phyloP scores from a whole-genome alignment of 2,329 filamentous ascomycete genomes.

The Thyridium curvatum region DNA sequence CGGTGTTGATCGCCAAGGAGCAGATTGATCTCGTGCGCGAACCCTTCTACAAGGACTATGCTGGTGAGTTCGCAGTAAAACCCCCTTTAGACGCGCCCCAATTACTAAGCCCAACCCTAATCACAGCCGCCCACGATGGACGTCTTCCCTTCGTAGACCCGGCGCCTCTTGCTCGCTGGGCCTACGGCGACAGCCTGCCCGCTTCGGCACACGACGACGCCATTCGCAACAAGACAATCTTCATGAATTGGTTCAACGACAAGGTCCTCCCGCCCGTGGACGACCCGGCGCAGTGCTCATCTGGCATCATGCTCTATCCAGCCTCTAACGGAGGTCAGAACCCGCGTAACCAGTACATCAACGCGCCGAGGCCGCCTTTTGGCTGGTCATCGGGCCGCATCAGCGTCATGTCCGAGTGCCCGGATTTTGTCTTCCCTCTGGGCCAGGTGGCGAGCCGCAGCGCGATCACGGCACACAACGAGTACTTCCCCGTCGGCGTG shows the following conservation, averaged over 20 bases:
- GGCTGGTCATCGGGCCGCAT: constrained; percentile 34
- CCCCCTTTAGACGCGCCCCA: too few species aligned
- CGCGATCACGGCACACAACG: constrained; percentile 35
- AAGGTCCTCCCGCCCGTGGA: constrained; percentile 34
- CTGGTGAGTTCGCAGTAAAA: constrained; percentile 12
- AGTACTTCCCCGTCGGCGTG: constrained; percentile 49
- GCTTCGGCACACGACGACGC: constrained; percentile 22
- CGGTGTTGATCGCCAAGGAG: constrained; percentile 28
- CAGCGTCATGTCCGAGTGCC: constrained; percentile 26
- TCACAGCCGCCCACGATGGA: constrained; percentile 11
- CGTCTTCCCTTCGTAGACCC: constrained; percentile 30
- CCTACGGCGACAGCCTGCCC: constrained; percentile 22
- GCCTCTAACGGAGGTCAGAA: constrained; percentile 17
- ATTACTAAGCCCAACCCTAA: too few species aligned
- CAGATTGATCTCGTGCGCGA: constrained; percentile 27
- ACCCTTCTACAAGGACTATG: constrained; percentile 32
- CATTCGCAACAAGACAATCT: constrained; percentile 41
- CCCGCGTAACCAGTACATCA: constrained; percentile 27
- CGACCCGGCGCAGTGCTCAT: constrained; percentile 35
- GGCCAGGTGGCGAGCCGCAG: constrained; percentile 28
- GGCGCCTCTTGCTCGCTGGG: constrained; percentile 26
- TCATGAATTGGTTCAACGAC: constrained; percentile 37
- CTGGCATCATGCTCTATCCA: constrained; percentile 41
- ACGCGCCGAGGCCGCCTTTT: constrained; percentile 34
- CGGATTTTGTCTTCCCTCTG: constrained; percentile 34